Evolutionary conservation across 169 alveolate species (phyloP).

Genomic region (Cryptosporidium ryanae): DNA sequence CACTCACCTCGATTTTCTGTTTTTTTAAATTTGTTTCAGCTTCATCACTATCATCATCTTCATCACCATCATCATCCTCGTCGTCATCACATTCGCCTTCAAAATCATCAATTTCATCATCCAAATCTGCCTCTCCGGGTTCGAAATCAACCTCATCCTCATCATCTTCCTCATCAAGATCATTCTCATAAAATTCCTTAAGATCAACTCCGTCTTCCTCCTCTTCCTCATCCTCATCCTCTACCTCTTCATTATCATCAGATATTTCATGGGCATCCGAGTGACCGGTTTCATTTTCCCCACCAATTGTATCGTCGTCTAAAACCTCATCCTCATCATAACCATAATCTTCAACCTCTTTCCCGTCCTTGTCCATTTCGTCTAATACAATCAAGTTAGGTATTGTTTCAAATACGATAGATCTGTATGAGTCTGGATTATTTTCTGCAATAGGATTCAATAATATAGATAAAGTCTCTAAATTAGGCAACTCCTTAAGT

Average conservation of each 20-base stretch:
- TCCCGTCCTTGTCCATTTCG: constrained; percentile 82
- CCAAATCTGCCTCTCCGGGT: constrained; percentile 78
- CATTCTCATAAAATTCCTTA: constrained; percentile 88
- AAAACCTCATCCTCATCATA: constrained; percentile 88
- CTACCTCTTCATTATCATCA: constrained; percentile 32
- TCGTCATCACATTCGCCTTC: constrained; percentile 78
- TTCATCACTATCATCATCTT: constrained; percentile 16
- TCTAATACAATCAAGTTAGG: constrained; percentile 88
- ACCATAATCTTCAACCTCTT: constrained; percentile 88
- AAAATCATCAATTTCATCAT: constrained; percentile 83
- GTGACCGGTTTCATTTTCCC: constrained; percentile 5
- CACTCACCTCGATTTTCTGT: neutral
- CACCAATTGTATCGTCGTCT: constrained; percentile 83
- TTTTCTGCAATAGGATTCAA: constrained; percentile 88
- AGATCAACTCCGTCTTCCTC: constrained; percentile 80
- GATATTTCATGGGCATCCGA: constrained; percentile 17
- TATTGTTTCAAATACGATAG: constrained; percentile 83
- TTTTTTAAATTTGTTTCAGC: neutral
- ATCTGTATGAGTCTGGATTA: constrained; percentile 82
- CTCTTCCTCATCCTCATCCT: constrained; percentile 75
- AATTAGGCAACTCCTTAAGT: constrained; percentile 75
- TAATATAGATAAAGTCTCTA: constrained; percentile 86
- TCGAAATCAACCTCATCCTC: constrained; percentile 87
- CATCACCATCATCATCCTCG: constrained; percentile 27
- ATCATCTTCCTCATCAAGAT: constrained; percentile 87